Evolutionary conservation across 192 early-diverging fungal species (phyloP).

Genomic region (Umbelopsis sp.): DNA sequence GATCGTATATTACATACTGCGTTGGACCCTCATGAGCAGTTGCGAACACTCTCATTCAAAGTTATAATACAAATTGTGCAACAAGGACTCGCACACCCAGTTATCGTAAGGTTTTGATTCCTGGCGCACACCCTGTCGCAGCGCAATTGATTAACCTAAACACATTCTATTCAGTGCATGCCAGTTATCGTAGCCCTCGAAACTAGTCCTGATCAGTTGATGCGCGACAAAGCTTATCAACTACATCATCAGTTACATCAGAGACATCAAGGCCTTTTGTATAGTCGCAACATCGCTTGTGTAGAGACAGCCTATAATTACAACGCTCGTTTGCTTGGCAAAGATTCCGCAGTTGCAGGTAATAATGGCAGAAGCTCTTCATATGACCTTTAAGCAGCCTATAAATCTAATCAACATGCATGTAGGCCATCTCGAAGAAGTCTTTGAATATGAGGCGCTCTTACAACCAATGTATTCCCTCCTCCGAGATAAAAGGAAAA

Average conservation of each 20-base stretch:
- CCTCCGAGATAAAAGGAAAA: conserved; percentile 27
- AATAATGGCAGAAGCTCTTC: not conserved
- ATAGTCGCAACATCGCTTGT: conserved; percentile 79
- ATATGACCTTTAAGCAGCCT: not conserved
- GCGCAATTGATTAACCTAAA: not conserved
- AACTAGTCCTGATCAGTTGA: conserved; percentile 60
- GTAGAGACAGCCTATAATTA: conserved; percentile 77
- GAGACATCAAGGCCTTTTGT: conserved; percentile 90
- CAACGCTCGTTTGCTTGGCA: conserved; percentile 52
- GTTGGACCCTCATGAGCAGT: conserved; percentile 51
- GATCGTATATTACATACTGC: conserved; percentile 74
- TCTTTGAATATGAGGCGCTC: conserved; percentile 19
- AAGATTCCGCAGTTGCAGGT: conserved; percentile 42
- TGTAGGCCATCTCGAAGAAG: conserved; percentile 20
- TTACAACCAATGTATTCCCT: conserved; percentile 7
- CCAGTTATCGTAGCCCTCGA: conserved; percentile 87
- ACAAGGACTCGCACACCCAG: conserved; percentile 90
- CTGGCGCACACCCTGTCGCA: not conserved
- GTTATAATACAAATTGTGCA: conserved; percentile 82
- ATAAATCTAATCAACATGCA: not conserved
- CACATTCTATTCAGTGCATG: conserved; percentile 65
- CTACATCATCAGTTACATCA: conserved; percentile 76
- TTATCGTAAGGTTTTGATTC: conserved; percentile 50
- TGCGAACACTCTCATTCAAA: conserved; percentile 78
- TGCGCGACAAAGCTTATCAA: conserved; percentile 72